A percentile compares a stretch with the other conserved stretches of the same genome.
Evolutionary conservation across 2,329 filamentous ascomycete species (phyloP).

Genomic region (Chaetothyriales sp.): DNA sequence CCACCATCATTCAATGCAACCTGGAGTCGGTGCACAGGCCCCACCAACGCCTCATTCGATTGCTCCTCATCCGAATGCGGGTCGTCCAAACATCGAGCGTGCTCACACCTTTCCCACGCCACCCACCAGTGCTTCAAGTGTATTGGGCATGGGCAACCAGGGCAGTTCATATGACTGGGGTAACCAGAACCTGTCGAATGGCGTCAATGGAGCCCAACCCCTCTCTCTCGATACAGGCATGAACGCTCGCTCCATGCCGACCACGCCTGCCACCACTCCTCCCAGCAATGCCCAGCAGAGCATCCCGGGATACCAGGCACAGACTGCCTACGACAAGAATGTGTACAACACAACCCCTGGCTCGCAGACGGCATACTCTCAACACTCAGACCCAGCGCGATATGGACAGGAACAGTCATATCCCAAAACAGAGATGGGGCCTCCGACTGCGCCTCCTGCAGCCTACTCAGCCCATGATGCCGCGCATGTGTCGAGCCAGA

Average conservation of each 20-base stretch:
- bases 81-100: constrained; percentile 62
- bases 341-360: constrained; percentile 60
- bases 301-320: constrained; percentile 60
- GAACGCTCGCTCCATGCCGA: constrained; percentile 71
- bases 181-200: constrained; percentile 46
- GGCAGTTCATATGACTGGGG: constrained; percentile 69
- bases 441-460: constrained; percentile 49
- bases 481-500: constrained; percentile 33
- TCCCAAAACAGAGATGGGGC: constrained; percentile 77
- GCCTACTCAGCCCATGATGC: constrained; percentile 45
- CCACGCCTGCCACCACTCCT: constrained; percentile 79
- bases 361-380: constrained; percentile 51
- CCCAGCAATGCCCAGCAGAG: constrained; percentile 61
- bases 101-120: constrained; percentile 90
- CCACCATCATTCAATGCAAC: constrained; percentile 54
- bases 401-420: constrained; percentile 48
- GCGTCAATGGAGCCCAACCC: constrained; percentile 48
- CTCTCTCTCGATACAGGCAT: constrained; percentile 69
- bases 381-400: constrained; percentile 54
- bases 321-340: constrained; percentile 63
- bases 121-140: constrained; percentile 78
- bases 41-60: constrained; percentile 54
- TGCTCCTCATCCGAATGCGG: constrained; percentile 40
- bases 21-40: constrained; percentile 41
- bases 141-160: constrained; percentile 59